phyloP scores from a whole-genome alignment of 192 early-diverging fungal genomes.

The Coemansia sp. region DNA sequence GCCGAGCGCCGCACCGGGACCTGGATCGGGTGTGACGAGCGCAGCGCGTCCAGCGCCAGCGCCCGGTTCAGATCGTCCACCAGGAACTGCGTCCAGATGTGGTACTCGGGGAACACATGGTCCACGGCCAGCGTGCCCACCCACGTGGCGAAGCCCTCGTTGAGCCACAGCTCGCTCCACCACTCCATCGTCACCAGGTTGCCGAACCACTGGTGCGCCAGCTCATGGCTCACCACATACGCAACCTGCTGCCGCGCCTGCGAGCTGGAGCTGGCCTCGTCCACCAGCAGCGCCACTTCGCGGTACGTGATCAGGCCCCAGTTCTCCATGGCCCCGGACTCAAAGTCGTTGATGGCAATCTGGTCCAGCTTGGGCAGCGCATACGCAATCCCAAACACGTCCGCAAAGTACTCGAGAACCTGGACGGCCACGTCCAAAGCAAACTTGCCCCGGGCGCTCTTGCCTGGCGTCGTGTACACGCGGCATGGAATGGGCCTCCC shows the following conservation, averaged over 20 bases:
- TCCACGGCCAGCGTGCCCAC: slow-evolving; percentile 69
- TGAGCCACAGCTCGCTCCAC: slow-evolving; percentile 76
- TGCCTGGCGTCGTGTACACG: slow-evolving; percentile 66
- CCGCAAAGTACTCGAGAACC: slow-evolving; percentile 68
- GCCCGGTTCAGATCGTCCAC: slow-evolving; percentile 61
- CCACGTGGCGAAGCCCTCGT: slow-evolving; percentile 87
- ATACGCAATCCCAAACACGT: slow-evolving; percentile 67
- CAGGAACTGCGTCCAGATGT: slow-evolving; percentile 73
- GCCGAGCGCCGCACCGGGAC: slow-evolving; percentile 65
- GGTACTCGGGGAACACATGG: slow-evolving; percentile 75
- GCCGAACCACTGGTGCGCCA: slow-evolving; percentile 85
- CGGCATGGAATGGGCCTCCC: slow-evolving; percentile 55
- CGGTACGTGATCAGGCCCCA: slow-evolving; percentile 83
- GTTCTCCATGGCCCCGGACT: slow-evolving; percentile 84
- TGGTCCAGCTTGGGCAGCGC: slow-evolving; percentile 72
- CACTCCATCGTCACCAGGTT: slow-evolving; percentile 80
- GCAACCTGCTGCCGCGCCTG: slow-evolving; percentile 63
- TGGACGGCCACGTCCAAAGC: slow-evolving; percentile 65
- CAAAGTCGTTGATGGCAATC: slow-evolving; percentile 78
- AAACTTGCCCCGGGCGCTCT: slow-evolving; percentile 65
- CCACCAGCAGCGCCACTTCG: slow-evolving; percentile 67
- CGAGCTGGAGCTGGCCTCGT: slow-evolving; percentile 56
- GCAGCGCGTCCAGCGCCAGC: slow-evolving; percentile 70
- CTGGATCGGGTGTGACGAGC: slow-evolving; percentile 80
- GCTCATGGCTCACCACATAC: slow-evolving; percentile 74